Evolutionary conservation across 2,329 filamentous ascomycete species (phyloP).

Genomic region (Ophiostoma triangulosporum): DNA sequence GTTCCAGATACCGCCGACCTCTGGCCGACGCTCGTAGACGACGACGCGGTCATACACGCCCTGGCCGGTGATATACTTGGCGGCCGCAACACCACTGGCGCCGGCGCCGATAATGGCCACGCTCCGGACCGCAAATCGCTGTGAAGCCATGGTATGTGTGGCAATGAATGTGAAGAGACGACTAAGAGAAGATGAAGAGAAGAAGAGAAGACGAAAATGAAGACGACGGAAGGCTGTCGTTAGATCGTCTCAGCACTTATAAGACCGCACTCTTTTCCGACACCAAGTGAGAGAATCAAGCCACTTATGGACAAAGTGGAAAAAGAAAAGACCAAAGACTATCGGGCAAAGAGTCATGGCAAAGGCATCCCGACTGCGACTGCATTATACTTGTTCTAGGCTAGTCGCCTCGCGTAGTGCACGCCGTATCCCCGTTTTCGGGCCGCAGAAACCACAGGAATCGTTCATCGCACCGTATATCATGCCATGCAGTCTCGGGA

Average conservation of each 20-base stretch:
- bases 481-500: not conserved
- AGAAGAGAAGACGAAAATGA: not conserved
- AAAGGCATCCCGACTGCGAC: not conserved
- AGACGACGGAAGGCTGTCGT: too few species aligned
- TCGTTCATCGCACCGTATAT: not conserved
- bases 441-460: not conserved
- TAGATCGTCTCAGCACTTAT: not conserved
- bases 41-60: conserved; percentile 52
- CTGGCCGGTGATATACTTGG: conserved; percentile 68
- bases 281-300: not conserved
- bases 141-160: not conserved
- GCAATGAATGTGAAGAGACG: not conserved
- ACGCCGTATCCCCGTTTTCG: not conserved
- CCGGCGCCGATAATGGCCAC: conserved; percentile 77
- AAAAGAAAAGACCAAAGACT: not conserved
- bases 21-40: conserved; percentile 68
- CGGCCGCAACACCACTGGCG: conserved; percentile 62
- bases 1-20: conserved; percentile 77
- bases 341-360: not conserved
- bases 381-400: too few species aligned
- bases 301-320: not conserved
- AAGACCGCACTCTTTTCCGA: not conserved
- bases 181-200: not conserved
- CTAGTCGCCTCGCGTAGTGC: not conserved
- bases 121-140: conserved; percentile 36